phyloP scores from a whole-genome alignment of 2,329 filamentous ascomycete genomes.

The Colletotrichum scovillei region DNA sequence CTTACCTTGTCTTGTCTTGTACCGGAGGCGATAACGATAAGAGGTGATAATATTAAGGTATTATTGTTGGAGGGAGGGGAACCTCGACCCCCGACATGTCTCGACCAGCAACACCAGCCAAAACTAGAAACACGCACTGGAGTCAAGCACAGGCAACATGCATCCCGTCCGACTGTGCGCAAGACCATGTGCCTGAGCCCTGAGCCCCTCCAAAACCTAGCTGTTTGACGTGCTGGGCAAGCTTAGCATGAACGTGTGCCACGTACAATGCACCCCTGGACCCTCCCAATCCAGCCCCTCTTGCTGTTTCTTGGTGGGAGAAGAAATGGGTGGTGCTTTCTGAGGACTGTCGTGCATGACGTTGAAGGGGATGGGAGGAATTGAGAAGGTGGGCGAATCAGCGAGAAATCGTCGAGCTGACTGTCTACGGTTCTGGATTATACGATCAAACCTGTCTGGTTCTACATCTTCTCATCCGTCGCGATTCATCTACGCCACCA shows the following conservation, averaged over 20 bases:
- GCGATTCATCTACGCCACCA: slow-evolving; percentile 13
- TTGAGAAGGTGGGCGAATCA: background rate
- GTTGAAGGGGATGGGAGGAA: background rate
- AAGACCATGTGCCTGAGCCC: background rate
- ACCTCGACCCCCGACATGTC: background rate
- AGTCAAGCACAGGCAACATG: slow-evolving; percentile 7
- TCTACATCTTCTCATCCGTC: background rate
- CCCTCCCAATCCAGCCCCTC: background rate
- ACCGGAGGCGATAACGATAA: background rate
- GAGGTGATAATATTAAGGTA: background rate
- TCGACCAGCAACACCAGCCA: background rate
- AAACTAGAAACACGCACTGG: slow-evolving; percentile 10
- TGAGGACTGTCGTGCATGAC: background rate
- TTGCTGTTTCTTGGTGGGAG: background rate
- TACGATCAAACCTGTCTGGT: background rate
- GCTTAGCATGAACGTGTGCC: slow-evolving; percentile 28
- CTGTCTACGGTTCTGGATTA: background rate
- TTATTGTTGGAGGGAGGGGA: background rate
- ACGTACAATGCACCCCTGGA: background rate
- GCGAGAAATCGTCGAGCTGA: background rate
- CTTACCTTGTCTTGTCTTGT: background rate
- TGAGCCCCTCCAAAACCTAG: background rate
- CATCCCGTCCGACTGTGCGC: slow-evolving; percentile 16
- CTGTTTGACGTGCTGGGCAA: slow-evolving; percentile 23
- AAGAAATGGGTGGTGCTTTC: background rate